These are phyloP conservation scores for Collariella sp. DNA, from an alignment of 495 filamentous ascomycete genomes.

Conservation along the genomic window DNA sequence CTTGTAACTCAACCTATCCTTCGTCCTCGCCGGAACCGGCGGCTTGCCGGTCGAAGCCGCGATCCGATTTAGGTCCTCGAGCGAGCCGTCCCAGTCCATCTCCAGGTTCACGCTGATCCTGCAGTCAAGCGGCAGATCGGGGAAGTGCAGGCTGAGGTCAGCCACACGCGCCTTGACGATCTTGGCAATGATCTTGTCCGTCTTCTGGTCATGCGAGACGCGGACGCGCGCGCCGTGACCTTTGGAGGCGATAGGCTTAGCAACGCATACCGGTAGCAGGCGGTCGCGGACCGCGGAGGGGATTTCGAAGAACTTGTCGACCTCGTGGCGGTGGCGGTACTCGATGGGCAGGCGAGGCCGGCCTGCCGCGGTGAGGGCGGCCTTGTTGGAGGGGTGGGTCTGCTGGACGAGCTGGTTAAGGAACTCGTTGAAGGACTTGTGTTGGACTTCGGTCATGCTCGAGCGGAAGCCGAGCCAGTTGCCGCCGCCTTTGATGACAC, in stretches of 20 bases:
- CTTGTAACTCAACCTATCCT: conserved; percentile 82
- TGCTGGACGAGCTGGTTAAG: conserved; percentile 61
- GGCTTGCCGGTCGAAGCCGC: conserved; percentile 29
- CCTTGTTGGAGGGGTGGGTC: conserved; percentile 42
- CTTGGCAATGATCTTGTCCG: conserved; percentile 61
- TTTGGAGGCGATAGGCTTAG: conserved; percentile 41
- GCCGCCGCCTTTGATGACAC: conserved; percentile 48
- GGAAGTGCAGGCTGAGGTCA: conserved; percentile 72
- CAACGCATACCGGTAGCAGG: conserved; percentile 37
- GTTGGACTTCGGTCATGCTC: conserved; percentile 76
- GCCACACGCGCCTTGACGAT: conserved; percentile 85
- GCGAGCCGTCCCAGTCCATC: conserved; percentile 69
- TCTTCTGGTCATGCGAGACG: conserved; percentile 67
- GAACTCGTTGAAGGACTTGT: conserved; percentile 66
- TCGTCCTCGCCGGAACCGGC: conserved; percentile 55
- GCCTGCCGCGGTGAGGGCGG: conserved; percentile 12
- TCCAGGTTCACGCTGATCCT: conserved; percentile 86
- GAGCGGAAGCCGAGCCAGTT: conserved; percentile 57
- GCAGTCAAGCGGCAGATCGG: conserved; percentile 65
- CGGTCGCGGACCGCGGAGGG: conserved; percentile 41
- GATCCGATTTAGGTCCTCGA: conserved; percentile 44
- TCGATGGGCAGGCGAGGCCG: conserved; percentile 54
- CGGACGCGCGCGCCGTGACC: conserved; percentile 60
- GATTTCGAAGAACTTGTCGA: conserved; percentile 75
- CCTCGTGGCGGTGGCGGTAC: conserved; percentile 72